Evolutionary conservation across 257 asterid genomes (phyloP).

Genomic region (Lavandula angustifolia): DNA sequence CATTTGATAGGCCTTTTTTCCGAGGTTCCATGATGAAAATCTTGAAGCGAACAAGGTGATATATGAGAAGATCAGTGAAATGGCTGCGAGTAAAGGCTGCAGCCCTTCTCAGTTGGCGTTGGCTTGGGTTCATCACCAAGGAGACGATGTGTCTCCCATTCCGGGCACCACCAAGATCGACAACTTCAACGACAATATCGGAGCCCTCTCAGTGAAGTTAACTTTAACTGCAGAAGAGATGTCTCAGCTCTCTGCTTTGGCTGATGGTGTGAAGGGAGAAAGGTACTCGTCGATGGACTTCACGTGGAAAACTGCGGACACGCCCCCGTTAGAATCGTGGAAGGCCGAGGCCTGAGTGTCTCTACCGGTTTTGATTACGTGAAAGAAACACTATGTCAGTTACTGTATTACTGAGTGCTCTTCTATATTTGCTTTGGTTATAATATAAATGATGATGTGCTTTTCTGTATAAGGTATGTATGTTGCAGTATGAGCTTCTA

Average conservation of each 20-base stretch:
- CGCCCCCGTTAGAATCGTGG: slow-evolving; percentile 40
- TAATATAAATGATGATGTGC: no score
- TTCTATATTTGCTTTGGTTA: no score
- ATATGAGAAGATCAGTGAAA: slow-evolving; percentile 34
- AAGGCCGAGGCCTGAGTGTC: neutral
- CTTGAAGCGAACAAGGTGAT: slow-evolving; percentile 38
- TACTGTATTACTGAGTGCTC: no score
- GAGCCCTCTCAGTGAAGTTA: slow-evolving; percentile 35
- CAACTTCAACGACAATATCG: slow-evolving; percentile 40
- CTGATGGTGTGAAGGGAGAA: slow-evolving; percentile 31
- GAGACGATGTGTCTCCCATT: slow-evolving; percentile 45
- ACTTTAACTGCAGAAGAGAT: slow-evolving; percentile 38
- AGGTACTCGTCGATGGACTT: slow-evolving; percentile 3
- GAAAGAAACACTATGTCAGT: no score
- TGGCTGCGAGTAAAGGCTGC: slow-evolving; percentile 44
- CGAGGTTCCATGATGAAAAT: slow-evolving; percentile 43
- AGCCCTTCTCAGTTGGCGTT: slow-evolving; percentile 45
- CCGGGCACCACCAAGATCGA: slow-evolving; percentile 46
- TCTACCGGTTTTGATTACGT: no score
- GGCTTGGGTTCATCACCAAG: slow-evolving; percentile 55
- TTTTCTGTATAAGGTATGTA: no score
- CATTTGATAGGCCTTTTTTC: slow-evolving; percentile 12
- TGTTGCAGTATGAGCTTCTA: no score
- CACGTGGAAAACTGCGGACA: slow-evolving; percentile 29
- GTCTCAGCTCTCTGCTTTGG: slow-evolving; percentile 33